Evolutionary conservation across 352 stramenopile genomes (phyloP), one percentile per base, ranked within the genome.

Genomic region (Blastocystis hominis): DNA sequence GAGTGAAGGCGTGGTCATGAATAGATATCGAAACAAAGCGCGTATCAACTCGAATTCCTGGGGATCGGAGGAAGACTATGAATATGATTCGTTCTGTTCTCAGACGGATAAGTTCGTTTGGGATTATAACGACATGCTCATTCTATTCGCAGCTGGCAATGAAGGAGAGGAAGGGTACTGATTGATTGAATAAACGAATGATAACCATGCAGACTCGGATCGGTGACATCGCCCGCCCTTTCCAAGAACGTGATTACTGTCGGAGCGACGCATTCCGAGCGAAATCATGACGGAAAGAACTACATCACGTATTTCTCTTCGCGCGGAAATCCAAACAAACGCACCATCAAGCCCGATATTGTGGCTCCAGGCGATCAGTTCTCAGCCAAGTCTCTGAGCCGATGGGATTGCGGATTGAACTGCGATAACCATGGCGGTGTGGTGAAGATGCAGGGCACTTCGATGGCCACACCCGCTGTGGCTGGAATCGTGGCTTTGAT

Each of bases 291-390:
- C 1, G 50, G 13, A n/a, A 34, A n/a, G 13, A 34, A 81, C 44
- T 64, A 44, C 20, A 68, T 81, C 30, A 64, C 72, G 4, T 81
- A 81, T 40, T 81, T 81, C 72, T 81, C 72, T 36, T 81, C 72
- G 7, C 30, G 72, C n/a, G 72, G 72, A 38, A 44, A 81, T 42
- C 47, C 46, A 20, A 0, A 46, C 30, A 81, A 15, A 17, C 30
- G 24, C 50, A 68, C 34, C 15, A 64, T 81, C n/a, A 81, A 64
- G 72, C 72, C 72, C 6, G 42, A 81, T 42, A 38, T 81, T 4
- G 72, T 81, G 1, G 38, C 50, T 30, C 30, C 34, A 10, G 72
- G 72, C 17, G 50, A 53, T 9, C 36, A 44, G 46, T 36, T 36
- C 0, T 81, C 72, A 42, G 72, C 72, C 1, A 64, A 81, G 72